Conservation (phyloP, 2,329 filamentous ascomycete genomes). For the Atkinsonella hypoxylon region DNA sequence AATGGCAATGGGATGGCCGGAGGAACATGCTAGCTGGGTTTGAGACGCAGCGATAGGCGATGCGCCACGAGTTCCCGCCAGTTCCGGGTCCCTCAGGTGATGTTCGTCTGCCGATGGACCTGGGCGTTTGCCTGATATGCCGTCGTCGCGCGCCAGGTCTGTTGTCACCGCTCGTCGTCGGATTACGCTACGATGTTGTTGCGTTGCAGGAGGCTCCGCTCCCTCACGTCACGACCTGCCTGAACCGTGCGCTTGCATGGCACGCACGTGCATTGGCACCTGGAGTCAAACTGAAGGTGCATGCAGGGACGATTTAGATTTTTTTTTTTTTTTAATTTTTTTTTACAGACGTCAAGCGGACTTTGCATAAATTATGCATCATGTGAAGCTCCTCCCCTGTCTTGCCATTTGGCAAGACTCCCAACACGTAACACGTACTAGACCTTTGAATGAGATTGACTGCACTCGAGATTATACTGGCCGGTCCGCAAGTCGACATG, state of each 20-base stretch:
- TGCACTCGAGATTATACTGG: too few species aligned
- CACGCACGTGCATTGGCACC: neutral
- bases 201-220: conserved; percentile 3
- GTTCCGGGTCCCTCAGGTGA: too few species aligned
- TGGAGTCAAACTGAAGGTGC: too few species aligned
- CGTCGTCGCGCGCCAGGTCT: neutral
- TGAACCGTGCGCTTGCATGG: conserved; percentile 16
- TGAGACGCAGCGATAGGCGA: neutral
- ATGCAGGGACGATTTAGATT: too few species aligned
- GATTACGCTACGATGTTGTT: conserved; percentile 8
- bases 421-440: too few species aligned
- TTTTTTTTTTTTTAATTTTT: neutral
- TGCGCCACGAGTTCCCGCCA: neutral
- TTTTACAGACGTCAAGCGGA: too few species aligned
- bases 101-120: too few species aligned
- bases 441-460: neutral
- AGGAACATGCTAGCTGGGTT: neutral
- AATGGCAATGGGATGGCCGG: conserved; percentile 16
- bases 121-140: neutral
- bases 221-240: neutral
- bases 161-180: conserved; percentile 7
- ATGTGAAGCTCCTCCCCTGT: too few species aligned
- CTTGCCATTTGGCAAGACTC: too few species aligned
- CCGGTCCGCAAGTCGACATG: neutral
- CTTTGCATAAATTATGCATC: neutral